These are phyloP conservation scores for Penicillium freii DNA, from an alignment of 2,329 filamentous ascomycete species.

Conservation along the genomic window DNA sequence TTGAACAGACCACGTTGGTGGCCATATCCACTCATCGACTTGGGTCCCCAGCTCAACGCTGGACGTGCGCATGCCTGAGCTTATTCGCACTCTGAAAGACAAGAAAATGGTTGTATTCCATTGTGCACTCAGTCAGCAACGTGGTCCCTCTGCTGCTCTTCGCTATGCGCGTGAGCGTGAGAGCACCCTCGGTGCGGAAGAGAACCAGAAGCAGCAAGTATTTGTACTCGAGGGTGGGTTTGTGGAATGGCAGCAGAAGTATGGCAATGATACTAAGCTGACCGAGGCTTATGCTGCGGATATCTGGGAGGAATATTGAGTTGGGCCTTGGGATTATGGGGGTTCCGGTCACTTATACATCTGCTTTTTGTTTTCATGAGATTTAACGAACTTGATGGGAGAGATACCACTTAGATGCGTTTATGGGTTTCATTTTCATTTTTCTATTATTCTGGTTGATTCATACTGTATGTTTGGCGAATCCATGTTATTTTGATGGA, in stretches of 20 bases:
- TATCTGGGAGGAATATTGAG: conserved; percentile 66
- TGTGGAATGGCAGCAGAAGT: conserved; percentile 80
- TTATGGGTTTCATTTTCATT: not conserved
- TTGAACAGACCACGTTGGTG: conserved; percentile 74
- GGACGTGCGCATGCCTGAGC: conserved; percentile 73
- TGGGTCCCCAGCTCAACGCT: conserved; percentile 74
- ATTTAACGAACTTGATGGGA: conserved; percentile 4
- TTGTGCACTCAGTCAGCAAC: conserved; percentile 86
- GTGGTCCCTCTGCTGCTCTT: conserved; percentile 81
- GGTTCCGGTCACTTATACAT: not conserved
- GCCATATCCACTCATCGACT: conserved; percentile 75
- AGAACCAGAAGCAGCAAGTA: conserved; percentile 63
- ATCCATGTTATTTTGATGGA: not conserved
- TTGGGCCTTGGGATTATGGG: not conserved
- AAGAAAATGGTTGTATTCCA: conserved; percentile 90
- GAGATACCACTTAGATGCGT: conserved; percentile 16
- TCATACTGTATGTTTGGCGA: not conserved
- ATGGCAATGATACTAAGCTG: conserved; percentile 71
- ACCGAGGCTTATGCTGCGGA: conserved; percentile 84
- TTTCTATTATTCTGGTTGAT: not conserved
- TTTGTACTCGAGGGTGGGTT: conserved; percentile 83
- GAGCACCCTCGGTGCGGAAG: conserved; percentile 46
- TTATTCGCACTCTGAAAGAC: conserved; percentile 72
- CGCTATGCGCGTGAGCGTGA: conserved; percentile 67
- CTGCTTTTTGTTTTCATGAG: conserved; percentile 8